Percentiles rank a stretch among this genome's conserved stretches.
These are phyloP conservation scores for Entomortierella lignicola DNA, from an alignment of 192 early-diverging fungal genomes.

Conservation along the genomic window DNA sequence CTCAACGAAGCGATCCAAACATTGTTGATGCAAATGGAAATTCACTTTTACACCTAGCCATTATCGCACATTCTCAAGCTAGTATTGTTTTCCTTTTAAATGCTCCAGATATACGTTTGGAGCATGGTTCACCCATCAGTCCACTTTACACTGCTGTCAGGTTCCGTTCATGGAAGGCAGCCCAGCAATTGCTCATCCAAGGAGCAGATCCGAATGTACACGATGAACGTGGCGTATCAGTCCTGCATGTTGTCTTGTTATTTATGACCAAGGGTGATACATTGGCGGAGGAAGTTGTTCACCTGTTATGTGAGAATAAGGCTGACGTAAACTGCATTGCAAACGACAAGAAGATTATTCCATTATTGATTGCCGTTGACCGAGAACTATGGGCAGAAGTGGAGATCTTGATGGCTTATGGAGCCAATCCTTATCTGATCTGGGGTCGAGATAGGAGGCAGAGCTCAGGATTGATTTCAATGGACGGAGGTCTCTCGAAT, in stretches of 20 bases:
- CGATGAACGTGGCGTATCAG: constrained; percentile 44
- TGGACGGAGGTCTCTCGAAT: constrained; percentile 9
- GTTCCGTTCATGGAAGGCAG: constrained; percentile 50
- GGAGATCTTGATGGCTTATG: constrained; percentile 53
- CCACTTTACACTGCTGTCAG: constrained; percentile 50
- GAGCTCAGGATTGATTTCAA: constrained; percentile 16
- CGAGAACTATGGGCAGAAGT: constrained; percentile 51
- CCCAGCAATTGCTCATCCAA: constrained; percentile 43
- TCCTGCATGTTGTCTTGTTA: constrained; percentile 39
- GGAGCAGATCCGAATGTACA: constrained; percentile 51
- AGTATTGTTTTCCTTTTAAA: constrained; percentile 46
- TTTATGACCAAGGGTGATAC: constrained; percentile 53
- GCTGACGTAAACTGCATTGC: constrained; percentile 47
- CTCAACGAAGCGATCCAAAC: constrained; percentile 43
- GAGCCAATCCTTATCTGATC: constrained; percentile 51
- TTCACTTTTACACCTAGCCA: constrained; percentile 43
- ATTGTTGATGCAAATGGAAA: constrained; percentile 48
- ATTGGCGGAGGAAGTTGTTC: constrained; percentile 50
- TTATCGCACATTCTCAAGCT: constrained; percentile 47
- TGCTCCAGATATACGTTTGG: constrained; percentile 43
- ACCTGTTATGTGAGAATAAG: constrained; percentile 46
- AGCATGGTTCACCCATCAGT: constrained; percentile 48
- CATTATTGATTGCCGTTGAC: constrained; percentile 44
- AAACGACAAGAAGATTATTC: constrained; percentile 47
- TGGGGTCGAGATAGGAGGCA: constrained; percentile 41